Conservation (phyloP, 371 early-diverging fungal species). For the Encephalitozoon intestinalis region DNA sequence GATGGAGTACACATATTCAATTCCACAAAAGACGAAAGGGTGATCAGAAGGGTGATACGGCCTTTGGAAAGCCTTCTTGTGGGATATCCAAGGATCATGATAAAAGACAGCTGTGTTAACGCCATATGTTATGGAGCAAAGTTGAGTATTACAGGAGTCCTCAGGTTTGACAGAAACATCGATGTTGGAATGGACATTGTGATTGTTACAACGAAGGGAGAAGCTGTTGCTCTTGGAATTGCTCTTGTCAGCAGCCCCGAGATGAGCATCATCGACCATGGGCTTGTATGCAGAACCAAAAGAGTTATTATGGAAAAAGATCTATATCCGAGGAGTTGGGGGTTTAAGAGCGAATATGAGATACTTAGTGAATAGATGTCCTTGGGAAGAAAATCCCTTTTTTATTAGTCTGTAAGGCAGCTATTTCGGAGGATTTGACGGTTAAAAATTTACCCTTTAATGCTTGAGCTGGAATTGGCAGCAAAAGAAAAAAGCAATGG, state of each 20-base stretch:
- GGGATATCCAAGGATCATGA: slow-evolving; percentile 87
- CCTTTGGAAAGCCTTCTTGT: slow-evolving; percentile 89
- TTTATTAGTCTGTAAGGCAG: background rate
- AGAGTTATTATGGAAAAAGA: slow-evolving; percentile 99
- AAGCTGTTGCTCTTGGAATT: slow-evolving; percentile 90
- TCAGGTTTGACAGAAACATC: slow-evolving; percentile 87
- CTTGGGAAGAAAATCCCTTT: background rate
- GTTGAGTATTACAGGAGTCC: slow-evolving; percentile 88
- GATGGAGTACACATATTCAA: slow-evolving; percentile 95
- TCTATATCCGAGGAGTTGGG: slow-evolving; percentile 92
- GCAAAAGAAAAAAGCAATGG: slow-evolving; percentile 10
- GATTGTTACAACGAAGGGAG: slow-evolving; percentile 97
- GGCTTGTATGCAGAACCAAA: slow-evolving; percentile 93
- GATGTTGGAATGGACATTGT: slow-evolving; percentile 87
- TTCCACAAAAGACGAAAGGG: slow-evolving; percentile 80
- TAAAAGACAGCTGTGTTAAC: slow-evolving; percentile 95
- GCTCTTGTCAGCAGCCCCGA: slow-evolving; percentile 89
- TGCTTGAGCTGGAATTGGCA: slow-evolving; percentile 56
- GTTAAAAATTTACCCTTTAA: slow-evolving; percentile 10
- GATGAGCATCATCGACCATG: slow-evolving; percentile 80
- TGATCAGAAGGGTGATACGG: slow-evolving; percentile 82
- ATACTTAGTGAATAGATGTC: slow-evolving; percentile 32
- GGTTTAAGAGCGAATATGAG: slow-evolving; percentile 66
- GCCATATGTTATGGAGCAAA: slow-evolving; percentile 98
- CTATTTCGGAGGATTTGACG: background rate